Conservation (phyloP, 345 rosid genomes). For the Eucalyptus cloeziana region DNA sequence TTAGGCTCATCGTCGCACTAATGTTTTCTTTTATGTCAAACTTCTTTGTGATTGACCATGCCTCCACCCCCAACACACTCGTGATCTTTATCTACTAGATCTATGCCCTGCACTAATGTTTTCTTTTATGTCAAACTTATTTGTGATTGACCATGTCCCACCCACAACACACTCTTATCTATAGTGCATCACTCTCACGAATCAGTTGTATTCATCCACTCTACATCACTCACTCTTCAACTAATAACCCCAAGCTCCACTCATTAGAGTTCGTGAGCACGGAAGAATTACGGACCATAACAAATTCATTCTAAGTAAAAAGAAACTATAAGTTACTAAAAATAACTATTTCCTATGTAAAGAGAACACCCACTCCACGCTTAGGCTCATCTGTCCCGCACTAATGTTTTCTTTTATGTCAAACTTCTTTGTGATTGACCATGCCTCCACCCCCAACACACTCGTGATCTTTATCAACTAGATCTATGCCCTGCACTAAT, state of each 20-base stretch:
- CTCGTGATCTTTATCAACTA: neutral
- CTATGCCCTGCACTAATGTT: neutral
- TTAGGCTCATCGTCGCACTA: neutral
- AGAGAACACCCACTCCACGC: neutral
- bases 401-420: neutral
- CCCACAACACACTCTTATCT: neutral
- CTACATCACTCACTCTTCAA: too few species aligned
- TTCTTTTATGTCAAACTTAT: neutral
- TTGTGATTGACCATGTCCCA: neutral
- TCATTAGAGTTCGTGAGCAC: neutral
- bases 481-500: neutral
- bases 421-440: neutral
- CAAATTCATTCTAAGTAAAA: neutral
- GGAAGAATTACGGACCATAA: neutral
- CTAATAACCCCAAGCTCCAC: too few species aligned
- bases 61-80: neutral
- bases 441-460: neutral
- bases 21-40: neutral
- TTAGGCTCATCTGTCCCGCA: neutral
- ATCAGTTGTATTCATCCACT: too few species aligned
- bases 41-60: neutral
- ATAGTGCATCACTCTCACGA: fast-evolving
- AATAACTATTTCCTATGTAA: neutral
- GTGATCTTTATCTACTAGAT: neutral
- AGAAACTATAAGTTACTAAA: neutral